Evolutionary conservation across 805 yeast genomes (phyloP), one percentile per base, ranked within the genome.

Genomic region (Cyberlindnera saturnus): DNA sequence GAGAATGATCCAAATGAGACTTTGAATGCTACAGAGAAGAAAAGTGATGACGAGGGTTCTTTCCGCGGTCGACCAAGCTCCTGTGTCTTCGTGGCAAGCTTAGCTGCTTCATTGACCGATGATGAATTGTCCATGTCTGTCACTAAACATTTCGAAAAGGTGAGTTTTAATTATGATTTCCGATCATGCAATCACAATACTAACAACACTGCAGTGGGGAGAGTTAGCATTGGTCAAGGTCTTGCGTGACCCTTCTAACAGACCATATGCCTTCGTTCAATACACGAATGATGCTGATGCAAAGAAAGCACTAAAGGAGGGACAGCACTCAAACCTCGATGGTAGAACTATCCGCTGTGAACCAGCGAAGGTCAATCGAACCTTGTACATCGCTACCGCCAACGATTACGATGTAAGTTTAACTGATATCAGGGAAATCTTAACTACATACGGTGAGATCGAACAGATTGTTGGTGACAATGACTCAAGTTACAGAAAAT

Each of bases 191-290:
- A 37, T n/a, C 11, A 2, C 36, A 41, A 36, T 38, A 41, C 43
- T 37, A 18, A 10, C n/a, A n/a, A 26, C 28, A 23, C 15, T 19
- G n/a, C 39, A 62, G 57, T 89, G 82, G 80, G 96, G 96, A 7
- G 67, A 72, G 34, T 66, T 86, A 34, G 71, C 80, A 2, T 66
- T 82, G 18, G 95, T 87, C 14, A 89, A 89, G 57, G 96, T 89
- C 3, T 70, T 89, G 45, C 70, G 96, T 42, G 96, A 89, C 65
- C 79, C 84, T 14, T 71, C 79, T 18, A 83, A 84, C 56, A 71
- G 96, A 38, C 97, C 97, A 2, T 89, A 89, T 64, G 96, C 96
- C 0, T 89, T 89, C 71, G 96, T 89, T 37, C 96, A 89, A 65
- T 89, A 85, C 60, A 69, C 77, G 8, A 77, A 68, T 44, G 93